Percentiles rank a stretch among this genome's conserved stretches.
Evolutionary conservation across 768 basidiomycete genomes (phyloP).

Genomic region (Tricholoma sp.): DNA sequence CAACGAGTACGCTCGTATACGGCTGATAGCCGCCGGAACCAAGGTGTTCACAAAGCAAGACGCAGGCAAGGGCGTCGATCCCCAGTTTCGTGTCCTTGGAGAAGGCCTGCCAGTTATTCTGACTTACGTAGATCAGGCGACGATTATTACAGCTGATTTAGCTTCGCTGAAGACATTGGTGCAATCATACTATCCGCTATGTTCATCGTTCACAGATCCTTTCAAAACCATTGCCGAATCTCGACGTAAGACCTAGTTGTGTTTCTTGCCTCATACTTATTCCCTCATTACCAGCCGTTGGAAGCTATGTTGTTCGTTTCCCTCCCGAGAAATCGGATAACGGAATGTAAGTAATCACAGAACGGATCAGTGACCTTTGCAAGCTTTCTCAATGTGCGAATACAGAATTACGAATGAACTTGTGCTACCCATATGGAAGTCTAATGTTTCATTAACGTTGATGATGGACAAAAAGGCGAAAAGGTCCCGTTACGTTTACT

Average conservation of each 20-base stretch:
- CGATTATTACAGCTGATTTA: conserved; percentile 57
- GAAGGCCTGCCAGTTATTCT: conserved; percentile 83
- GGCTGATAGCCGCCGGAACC: conserved; percentile 90
- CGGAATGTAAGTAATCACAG: conserved; percentile 41
- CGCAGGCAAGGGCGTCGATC: conserved; percentile 50
- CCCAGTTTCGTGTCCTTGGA: conserved; percentile 71
- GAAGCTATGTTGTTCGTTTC: conserved; percentile 73
- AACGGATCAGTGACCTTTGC: not conserved
- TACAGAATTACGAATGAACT: conserved; percentile 71
- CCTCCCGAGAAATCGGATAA: conserved; percentile 46
- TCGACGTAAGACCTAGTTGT: conserved; percentile 38
- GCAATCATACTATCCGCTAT: conserved; percentile 75
- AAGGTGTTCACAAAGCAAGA: conserved; percentile 93
- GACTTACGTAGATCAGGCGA: conserved; percentile 67
- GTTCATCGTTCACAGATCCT: conserved; percentile 52
- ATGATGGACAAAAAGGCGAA: conserved; percentile 98
- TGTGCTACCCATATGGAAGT: conserved; percentile 94
- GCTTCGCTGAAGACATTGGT: conserved; percentile 61
- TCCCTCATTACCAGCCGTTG: conserved; percentile 40
- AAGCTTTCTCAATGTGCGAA: too few relatives aligned
- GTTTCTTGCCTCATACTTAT: conserved; percentile 3
- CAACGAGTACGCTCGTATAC: conserved; percentile 81
- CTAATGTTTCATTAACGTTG: conserved; percentile 76
- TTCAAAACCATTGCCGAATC: conserved; percentile 52
- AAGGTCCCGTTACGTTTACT: conserved; percentile 46